These are phyloP conservation scores for Colletotrichum liaoningense DNA, from an alignment of 2,329 filamentous ascomycete species.

Conservation along the genomic window DNA sequence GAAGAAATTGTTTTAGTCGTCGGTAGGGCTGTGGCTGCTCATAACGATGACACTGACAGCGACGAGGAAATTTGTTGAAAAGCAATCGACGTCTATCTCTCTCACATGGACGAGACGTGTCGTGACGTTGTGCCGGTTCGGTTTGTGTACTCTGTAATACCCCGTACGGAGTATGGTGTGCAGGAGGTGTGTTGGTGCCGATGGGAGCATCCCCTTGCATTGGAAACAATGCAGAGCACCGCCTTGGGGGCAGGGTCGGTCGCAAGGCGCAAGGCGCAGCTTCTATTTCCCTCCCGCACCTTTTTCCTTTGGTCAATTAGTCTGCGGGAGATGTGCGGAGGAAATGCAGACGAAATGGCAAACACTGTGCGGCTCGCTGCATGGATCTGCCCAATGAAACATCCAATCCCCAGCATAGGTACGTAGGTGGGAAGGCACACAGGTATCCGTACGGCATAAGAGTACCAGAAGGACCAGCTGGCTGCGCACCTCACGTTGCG, in stretches of 20 bases:
- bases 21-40: background rate
- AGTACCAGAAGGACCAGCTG: background rate
- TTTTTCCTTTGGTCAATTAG: background rate
- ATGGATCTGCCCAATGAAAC: conserved; percentile 23
- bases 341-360: background rate
- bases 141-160: background rate
- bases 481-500: background rate
- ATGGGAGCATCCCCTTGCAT: conserved; percentile 7
- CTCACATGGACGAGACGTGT: background rate
- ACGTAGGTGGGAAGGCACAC: too few relatives aligned
- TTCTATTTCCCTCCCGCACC: background rate
- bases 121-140: background rate
- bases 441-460: too few relatives aligned
- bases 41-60: background rate
- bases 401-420: background rate
- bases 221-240: conserved; percentile 14
- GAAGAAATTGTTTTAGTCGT: background rate
- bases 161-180: background rate
- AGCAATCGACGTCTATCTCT: background rate
- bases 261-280: background rate
- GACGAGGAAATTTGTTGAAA: background rate
- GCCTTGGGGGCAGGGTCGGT: background rate
- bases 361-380: conserved; percentile 31
- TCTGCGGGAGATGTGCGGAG: background rate
- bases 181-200: background rate